Evolutionary conservation across 1,139 yeast species (phyloP).

Genomic region (Magnusiomyces tetraspermus): DNA sequence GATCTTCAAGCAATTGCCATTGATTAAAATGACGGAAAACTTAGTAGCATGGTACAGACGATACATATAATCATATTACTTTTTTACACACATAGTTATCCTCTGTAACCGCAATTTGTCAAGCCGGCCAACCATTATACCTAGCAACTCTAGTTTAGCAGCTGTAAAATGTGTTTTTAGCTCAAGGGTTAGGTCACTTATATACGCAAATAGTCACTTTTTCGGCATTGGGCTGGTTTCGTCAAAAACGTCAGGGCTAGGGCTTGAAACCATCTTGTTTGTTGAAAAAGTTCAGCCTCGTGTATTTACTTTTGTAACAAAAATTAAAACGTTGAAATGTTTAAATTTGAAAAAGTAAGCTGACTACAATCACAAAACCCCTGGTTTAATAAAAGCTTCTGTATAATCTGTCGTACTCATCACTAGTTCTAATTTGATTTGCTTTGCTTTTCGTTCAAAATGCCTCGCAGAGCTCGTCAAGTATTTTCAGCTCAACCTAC

Average conservation of each 20-base stretch:
- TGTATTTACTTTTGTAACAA: too few relatives aligned
- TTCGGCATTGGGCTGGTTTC: background rate
- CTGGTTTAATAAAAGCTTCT: too few relatives aligned
- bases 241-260: background rate
- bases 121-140: background rate
- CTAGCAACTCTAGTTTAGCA: too few relatives aligned
- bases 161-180: background rate
- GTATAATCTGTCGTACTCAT: too few relatives aligned
- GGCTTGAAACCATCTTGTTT: background rate
- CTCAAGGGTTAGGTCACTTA: background rate
- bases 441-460: too few relatives aligned
- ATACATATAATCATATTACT: too few relatives aligned
- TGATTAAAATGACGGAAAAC: too few relatives aligned
- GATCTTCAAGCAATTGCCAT: too few relatives aligned
- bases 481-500: background rate
- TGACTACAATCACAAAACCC: background rate
- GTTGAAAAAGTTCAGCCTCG: background rate
- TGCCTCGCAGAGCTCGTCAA: background rate
- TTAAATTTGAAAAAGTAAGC: background rate
- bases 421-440: too few relatives aligned
- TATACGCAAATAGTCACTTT: background rate
- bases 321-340: background rate
- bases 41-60: too few relatives aligned
- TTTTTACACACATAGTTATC: too few relatives aligned
- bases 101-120: background rate